phyloP scores from a whole-genome alignment of 306 rosid genomes.

The Canavalia ensiformis region DNA sequence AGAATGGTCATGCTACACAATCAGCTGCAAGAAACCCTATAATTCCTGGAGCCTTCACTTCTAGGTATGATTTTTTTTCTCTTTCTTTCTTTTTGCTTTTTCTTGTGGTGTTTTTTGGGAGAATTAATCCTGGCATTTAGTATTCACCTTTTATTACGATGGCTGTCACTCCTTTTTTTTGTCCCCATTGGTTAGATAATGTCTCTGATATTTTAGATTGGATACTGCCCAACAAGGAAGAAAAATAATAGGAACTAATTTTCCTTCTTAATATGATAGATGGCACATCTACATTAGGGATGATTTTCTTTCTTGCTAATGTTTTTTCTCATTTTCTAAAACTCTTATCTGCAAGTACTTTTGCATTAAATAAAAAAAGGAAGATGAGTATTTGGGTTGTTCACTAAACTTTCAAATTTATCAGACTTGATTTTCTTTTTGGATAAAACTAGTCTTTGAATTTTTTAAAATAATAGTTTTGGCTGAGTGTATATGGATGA shows the following conservation, averaged over 20 bases:
- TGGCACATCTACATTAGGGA: neutral
- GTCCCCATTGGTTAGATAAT: neutral
- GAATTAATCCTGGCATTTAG: neutral
- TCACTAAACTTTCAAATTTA: conserved; percentile 1
- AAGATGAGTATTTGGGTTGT: conserved; percentile 11
- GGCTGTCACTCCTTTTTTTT: neutral
- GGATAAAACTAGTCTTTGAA: neutral
- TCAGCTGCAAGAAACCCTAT: conserved; percentile 53
- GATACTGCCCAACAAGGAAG: neutral
- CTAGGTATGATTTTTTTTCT: conserved; percentile 65
- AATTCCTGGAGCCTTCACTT: conserved; percentile 56
- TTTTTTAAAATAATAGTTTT: neutral
- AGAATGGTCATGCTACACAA: conserved; percentile 53
- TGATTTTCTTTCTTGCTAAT: neutral
- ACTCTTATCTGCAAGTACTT: neutral
- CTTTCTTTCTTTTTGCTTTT: neutral
- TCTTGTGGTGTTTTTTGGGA: neutral
- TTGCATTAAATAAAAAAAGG: neutral
- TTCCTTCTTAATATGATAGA: neutral
- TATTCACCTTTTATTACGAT: conserved; percentile 9
- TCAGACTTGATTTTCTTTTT: neutral
- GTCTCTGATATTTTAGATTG: neutral
- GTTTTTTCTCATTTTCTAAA: neutral
- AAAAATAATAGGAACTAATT: neutral
- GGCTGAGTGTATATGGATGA: neutral